Evolutionary conservation across 257 asterid genomes (phyloP).

Genomic region (Lycium ferocissimum): DNA sequence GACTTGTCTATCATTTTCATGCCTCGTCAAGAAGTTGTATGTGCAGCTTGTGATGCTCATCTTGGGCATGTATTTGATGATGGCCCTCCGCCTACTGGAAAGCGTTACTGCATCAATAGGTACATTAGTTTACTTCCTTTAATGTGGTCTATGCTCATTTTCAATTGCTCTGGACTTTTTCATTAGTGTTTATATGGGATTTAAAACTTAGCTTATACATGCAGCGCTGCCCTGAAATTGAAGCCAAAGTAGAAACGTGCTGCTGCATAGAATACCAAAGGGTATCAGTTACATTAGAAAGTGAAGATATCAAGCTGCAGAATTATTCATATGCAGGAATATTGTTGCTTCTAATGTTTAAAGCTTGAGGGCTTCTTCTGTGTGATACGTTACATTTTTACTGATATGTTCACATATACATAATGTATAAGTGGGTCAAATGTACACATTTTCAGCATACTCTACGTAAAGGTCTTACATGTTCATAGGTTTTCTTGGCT

Average conservation of each 20-base stretch:
- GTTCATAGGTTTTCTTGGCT: not conserved
- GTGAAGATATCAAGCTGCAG: constrained; percentile 11
- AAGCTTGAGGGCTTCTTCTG: not conserved
- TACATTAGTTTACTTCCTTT: constrained; percentile 29
- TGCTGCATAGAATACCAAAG: not conserved
- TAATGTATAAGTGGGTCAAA: not conserved
- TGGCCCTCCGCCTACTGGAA: constrained; percentile 91
- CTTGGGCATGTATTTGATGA: constrained; percentile 92
- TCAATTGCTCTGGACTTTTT: not conserved
- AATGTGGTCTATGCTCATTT: not conserved
- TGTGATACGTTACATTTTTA: not conserved
- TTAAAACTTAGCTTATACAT: not conserved
- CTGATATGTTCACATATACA: not conserved
- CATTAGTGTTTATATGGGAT: not conserved
- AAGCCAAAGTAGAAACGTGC: constrained; percentile 48
- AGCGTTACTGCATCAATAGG: constrained; percentile 94
- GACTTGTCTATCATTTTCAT: constrained; percentile 86
- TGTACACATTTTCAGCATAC: not conserved
- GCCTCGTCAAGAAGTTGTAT: constrained; percentile 90
- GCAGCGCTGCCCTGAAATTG: constrained; percentile 78
- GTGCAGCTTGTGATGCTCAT: constrained; percentile 88
- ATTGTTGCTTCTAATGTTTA: constrained; percentile 5
- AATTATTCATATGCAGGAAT: not conserved
- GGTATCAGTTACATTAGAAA: not conserved
- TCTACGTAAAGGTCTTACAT: not conserved